Conservation (phyloP, 2,329 filamentous ascomycete genomes). For the Pseudocercospora pini-densiflorae region DNA sequence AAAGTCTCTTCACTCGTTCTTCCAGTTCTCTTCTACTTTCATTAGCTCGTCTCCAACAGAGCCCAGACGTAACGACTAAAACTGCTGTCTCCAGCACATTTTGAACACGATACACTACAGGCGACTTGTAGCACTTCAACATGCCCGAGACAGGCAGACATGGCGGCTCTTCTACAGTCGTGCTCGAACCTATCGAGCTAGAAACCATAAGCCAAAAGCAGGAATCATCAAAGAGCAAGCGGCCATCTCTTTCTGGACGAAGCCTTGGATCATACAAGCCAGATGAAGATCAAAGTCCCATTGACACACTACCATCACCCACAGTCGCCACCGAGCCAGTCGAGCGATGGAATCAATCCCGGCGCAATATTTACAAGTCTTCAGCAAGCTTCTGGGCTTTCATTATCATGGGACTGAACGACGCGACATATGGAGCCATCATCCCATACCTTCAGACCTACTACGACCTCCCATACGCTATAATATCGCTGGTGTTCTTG, state of each 20-base stretch:
- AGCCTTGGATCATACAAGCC: constrained; percentile 26
- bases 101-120: background rate
- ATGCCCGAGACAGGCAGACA: constrained; percentile 27
- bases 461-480: constrained; percentile 64
- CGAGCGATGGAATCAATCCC: constrained; percentile 68
- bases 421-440: constrained; percentile 54
- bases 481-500: constrained; percentile 70
- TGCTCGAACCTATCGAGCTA: constrained; percentile 35
- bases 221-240: constrained; percentile 25
- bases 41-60: too few relatives aligned
- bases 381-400: constrained; percentile 65
- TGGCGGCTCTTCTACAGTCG: constrained; percentile 34
- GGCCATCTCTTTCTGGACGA: constrained; percentile 28
- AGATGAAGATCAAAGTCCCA: constrained; percentile 31
- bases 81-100: background rate
- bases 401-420: constrained; percentile 70
- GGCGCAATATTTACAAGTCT: constrained; percentile 63
- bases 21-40: too few relatives aligned
- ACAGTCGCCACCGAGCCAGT: constrained; percentile 45
- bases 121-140: background rate
- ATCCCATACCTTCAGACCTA: constrained; percentile 64
- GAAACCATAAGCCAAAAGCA: constrained; percentile 29
- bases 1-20: too few relatives aligned
- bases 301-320: constrained; percentile 52
- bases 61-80: too few relatives aligned